Conservation (phyloP, 805 yeast genomes). For the Barnettozyma sp. region DNA sequence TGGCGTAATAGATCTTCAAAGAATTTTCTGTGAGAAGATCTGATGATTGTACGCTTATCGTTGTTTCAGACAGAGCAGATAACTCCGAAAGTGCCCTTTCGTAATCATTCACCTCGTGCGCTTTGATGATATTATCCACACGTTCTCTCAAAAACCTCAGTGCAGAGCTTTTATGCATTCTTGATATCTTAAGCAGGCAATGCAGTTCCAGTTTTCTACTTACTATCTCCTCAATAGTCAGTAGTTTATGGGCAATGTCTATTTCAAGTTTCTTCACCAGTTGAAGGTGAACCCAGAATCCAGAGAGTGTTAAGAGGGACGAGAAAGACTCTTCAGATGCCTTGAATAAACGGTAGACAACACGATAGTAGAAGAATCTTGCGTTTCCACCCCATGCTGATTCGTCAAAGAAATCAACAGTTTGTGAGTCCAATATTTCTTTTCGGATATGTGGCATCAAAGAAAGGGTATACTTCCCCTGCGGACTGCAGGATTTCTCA, state of each 20-base stretch:
- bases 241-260: neutral
- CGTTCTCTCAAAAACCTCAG: slow-evolving; percentile 9
- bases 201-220: slow-evolving; percentile 4
- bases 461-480: slow-evolving; percentile 2
- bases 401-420: slow-evolving; percentile 12
- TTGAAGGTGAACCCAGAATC: slow-evolving; percentile 18
- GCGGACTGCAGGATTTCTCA: neutral
- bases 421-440: slow-evolving; percentile 11
- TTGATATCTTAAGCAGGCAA: slow-evolving; percentile 3
- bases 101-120: slow-evolving; percentile 9
- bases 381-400: slow-evolving; percentile 1
- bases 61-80: slow-evolving; percentile 9
- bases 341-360: slow-evolving; percentile 11
- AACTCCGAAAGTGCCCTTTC: slow-evolving; percentile 6
- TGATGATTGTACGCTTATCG: slow-evolving; percentile 14
- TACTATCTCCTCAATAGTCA: slow-evolving; percentile 3
- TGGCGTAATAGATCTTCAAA: slow-evolving; percentile 12
- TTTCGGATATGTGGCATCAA: slow-evolving; percentile 13
- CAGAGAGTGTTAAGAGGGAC: slow-evolving; percentile 8
- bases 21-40: slow-evolving; percentile 12
- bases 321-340: neutral
- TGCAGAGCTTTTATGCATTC: slow-evolving; percentile 7
- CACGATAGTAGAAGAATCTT: slow-evolving; percentile 10
- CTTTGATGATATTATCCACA: slow-evolving; percentile 12
- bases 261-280: slow-evolving; percentile 12